These are phyloP conservation scores for Crithidia mellificae DNA, from an alignment of 208 protist species.

Conservation along the genomic window DNA sequence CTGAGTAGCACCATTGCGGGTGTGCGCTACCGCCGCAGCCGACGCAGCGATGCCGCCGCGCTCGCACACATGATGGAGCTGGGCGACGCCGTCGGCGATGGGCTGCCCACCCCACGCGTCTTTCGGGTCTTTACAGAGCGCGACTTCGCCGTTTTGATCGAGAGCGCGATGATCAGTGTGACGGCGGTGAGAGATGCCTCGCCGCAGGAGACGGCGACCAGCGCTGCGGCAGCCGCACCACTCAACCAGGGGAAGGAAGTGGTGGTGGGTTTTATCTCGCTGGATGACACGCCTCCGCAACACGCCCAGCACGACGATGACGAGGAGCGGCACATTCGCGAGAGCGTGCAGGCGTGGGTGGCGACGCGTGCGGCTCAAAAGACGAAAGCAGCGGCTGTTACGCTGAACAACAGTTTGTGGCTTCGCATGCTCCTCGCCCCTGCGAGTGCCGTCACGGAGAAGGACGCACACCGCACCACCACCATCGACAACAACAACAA, in stretches of 20 bases:
- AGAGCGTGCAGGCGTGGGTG: not conserved
- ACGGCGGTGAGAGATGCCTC: constrained; percentile 53
- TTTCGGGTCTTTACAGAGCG: constrained; percentile 40
- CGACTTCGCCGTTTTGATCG: constrained; percentile 61
- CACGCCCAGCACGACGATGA: not conserved
- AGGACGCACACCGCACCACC: not conserved
- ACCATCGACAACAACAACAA: too few relatives aligned
- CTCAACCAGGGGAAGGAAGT: constrained; percentile 13
- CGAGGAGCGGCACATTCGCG: not conserved
- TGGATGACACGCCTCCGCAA: constrained; percentile 30
- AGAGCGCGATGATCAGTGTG: constrained; percentile 64
- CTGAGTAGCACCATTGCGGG: constrained; percentile 28
- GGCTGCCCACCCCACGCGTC: constrained; percentile 38
- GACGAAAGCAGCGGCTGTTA: constrained; percentile 18
- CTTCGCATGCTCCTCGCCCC: constrained; percentile 63
- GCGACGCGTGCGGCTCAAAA: constrained; percentile 1
- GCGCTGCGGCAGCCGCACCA: not conserved
- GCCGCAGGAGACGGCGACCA: constrained; percentile 13
- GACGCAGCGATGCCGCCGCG: constrained; percentile 37
- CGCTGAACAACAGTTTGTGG: constrained; percentile 66
- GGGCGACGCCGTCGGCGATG: constrained; percentile 35
- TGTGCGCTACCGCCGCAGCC: constrained; percentile 54
- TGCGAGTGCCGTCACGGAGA: constrained; percentile 23
- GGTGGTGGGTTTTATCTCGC: constrained; percentile 56
- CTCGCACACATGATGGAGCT: constrained; percentile 47